Conservation (phyloP, 257 asterid species). For the Handroanthus guayacan region DNA sequence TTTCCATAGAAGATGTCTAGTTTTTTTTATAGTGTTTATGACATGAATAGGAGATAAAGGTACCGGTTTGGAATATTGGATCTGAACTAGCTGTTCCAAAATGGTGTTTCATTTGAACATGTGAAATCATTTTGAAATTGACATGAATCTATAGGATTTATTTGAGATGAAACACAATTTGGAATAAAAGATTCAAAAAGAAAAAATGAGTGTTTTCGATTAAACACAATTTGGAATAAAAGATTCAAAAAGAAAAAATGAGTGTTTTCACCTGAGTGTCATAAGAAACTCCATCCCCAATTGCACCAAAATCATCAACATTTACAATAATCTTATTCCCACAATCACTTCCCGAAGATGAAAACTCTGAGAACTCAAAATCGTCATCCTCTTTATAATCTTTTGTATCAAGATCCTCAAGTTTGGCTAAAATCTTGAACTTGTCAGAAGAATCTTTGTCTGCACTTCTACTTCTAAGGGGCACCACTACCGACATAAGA, state of each 20-base stretch:
- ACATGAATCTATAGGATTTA: too few species aligned
- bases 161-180: too few species aligned
- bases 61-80: too few species aligned
- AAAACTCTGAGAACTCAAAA: constrained; percentile 49
- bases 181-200: too few species aligned
- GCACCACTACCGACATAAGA: constrained; percentile 49
- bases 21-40: too few species aligned
- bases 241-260: too few species aligned
- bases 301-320: constrained; percentile 90
- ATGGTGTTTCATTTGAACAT: too few species aligned
- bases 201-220: neutral
- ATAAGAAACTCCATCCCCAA: constrained; percentile 90
- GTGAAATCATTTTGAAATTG: too few species aligned
- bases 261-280: constrained; percentile 73
- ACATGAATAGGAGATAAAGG: too few species aligned
- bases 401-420: constrained; percentile 49
- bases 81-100: too few species aligned
- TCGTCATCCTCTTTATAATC: constrained; percentile 45
- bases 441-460: constrained; percentile 42
- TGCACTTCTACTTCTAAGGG: constrained; percentile 40
- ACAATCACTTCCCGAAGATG: constrained; percentile 39
- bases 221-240: too few species aligned
- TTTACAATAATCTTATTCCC: constrained; percentile 64
- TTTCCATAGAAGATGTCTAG: too few species aligned
- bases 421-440: constrained; percentile 30